Percentiles rank a stretch among this genome's conserved stretches.
Conservation (phyloP, 768 basidiomycete species). For the Tubosaeta brunneosetosa region DNA sequence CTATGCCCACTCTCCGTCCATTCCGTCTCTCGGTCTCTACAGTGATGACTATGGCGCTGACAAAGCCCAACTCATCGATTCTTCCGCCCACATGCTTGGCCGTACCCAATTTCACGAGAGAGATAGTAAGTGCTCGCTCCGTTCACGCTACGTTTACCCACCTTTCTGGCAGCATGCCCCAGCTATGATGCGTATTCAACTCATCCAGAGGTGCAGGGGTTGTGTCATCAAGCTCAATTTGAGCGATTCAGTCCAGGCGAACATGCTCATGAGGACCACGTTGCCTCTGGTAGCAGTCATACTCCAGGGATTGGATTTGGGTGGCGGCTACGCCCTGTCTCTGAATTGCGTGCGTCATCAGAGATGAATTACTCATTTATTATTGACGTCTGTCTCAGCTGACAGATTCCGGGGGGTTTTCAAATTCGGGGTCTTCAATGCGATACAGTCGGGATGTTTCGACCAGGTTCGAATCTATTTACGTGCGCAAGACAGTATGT, state of each 20-base stretch:
- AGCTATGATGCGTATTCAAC: neutral
- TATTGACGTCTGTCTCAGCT: conserved; percentile 42
- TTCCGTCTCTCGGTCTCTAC: conserved; percentile 1
- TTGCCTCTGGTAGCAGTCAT: neutral
- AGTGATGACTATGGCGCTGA: neutral
- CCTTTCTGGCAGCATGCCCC: conserved; percentile 4
- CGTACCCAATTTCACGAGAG: neutral
- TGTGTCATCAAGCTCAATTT: neutral
- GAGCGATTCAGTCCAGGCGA: neutral
- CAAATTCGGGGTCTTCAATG: conserved; percentile 89
- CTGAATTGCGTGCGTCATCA: conserved; percentile 56
- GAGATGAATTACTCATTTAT: neutral
- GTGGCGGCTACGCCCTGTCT: conserved; percentile 61
- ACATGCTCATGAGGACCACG: neutral
- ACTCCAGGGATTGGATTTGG: conserved; percentile 39
- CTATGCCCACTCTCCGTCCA: conserved; percentile 1
- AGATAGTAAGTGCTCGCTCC: conserved; percentile 4
- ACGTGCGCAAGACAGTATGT: neutral
- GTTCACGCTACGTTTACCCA: neutral
- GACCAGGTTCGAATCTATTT: conserved; percentile 46
- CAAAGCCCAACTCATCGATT: neutral
- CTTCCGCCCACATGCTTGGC: neutral
- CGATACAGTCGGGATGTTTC: conserved; percentile 82
- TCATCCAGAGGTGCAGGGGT: neutral
- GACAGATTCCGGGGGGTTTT: conserved; percentile 77